A percentile compares a stretch with the other conserved stretches of the same genome.
These are phyloP conservation scores for Phanerodontia chrysosporium DNA, from an alignment of 768 basidiomycete genomes.

Conservation along the genomic window DNA sequence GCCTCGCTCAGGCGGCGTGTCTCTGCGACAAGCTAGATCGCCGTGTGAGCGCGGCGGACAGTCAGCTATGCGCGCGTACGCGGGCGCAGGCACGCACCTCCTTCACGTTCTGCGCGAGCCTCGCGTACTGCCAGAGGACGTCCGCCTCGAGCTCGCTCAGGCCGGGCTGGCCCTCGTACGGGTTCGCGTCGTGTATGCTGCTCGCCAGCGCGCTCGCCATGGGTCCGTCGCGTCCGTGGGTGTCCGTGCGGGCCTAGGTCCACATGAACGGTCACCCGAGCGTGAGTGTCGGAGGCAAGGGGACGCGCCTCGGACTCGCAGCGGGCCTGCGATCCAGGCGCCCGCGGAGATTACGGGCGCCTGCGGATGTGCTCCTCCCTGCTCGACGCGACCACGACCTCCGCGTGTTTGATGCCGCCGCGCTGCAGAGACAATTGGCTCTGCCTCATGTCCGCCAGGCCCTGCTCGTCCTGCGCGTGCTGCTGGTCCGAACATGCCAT, in stretches of 20 bases:
- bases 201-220: conserved; percentile 13
- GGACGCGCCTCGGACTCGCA: not conserved
- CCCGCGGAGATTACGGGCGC: not conserved
- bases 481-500: not conserved
- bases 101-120: conserved; percentile 76
- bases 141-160: conserved; percentile 69
- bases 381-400: not conserved
- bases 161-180: conserved; percentile 67
- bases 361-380: not conserved
- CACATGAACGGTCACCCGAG: not conserved
- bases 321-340: not conserved
- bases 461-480: not conserved
- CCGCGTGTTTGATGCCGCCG: not conserved
- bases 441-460: not conserved
- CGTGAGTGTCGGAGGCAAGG: not conserved
- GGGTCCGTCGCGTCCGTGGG: not conserved
- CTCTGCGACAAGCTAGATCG: conserved; percentile 54
- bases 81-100: conserved; percentile 50
- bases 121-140: conserved; percentile 91
- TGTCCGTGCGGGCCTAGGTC: not conserved
- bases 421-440: not conserved
- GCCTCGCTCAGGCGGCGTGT: conserved; percentile 68
- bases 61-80: not conserved
- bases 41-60: not conserved
- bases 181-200: conserved; percentile 54